Evolutionary conservation across 2,329 filamentous ascomycete genomes (phyloP).

Genomic region (Penicillium sp.): DNA sequence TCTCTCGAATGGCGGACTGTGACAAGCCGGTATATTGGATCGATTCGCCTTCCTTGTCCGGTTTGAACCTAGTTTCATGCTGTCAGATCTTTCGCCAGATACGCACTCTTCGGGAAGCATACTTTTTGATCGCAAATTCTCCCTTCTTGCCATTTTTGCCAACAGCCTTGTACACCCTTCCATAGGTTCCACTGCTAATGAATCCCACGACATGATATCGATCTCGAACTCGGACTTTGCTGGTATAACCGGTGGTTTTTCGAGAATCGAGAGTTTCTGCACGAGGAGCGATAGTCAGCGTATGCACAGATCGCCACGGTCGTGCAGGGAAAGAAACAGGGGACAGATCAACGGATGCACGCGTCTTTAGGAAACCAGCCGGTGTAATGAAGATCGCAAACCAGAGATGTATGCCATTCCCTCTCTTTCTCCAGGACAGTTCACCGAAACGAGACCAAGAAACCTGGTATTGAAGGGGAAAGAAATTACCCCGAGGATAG

Average conservation of each 20-base stretch:
- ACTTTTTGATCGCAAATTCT: slow-evolving; percentile 99
- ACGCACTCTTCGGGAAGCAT: slow-evolving; percentile 21
- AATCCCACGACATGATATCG: slow-evolving; percentile 96
- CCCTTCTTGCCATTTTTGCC: slow-evolving; percentile 71
- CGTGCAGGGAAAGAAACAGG: slow-evolving; percentile 10
- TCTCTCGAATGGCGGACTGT: slow-evolving; percentile 94
- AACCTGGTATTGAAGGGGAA: slow-evolving; percentile 7
- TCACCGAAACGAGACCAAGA: neutral
- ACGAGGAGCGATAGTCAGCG: slow-evolving; percentile 24
- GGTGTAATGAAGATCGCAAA: slow-evolving; percentile 12
- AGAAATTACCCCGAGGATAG: slow-evolving; percentile 44
- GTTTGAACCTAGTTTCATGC: slow-evolving; percentile 70
- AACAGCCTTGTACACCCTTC: slow-evolving; percentile 93
- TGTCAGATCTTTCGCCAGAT: slow-evolving; percentile 13
- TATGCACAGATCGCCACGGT: slow-evolving; percentile 5
- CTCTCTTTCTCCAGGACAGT: slow-evolving; percentile 1
- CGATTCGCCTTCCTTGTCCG: slow-evolving; percentile 94
- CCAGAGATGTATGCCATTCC: slow-evolving; percentile 8
- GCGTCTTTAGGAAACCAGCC: slow-evolving; percentile 12
- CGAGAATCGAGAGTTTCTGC: slow-evolving; percentile 40
- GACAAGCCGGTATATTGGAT: slow-evolving; percentile 96
- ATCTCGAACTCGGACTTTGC: slow-evolving; percentile 85
- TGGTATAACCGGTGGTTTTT: slow-evolving; percentile 54
- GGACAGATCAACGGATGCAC: slow-evolving; percentile 19
- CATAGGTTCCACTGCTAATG: slow-evolving; percentile 97